Conservation (phyloP, 257 asterid genomes). For the Solanum sparsipilum region DNA sequence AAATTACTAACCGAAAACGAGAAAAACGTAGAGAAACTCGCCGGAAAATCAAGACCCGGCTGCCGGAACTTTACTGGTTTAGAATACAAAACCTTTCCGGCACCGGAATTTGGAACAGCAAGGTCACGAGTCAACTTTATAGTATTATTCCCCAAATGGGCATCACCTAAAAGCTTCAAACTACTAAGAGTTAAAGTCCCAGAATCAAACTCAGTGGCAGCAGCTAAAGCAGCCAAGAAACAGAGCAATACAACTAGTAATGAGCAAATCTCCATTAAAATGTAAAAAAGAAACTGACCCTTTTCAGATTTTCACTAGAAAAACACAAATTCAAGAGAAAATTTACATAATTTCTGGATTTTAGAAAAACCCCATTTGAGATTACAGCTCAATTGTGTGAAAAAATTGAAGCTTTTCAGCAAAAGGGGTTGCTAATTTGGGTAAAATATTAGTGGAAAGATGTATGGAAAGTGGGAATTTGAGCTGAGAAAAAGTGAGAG, state of each 20-base stretch:
- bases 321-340: neutral
- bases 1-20: conserved; percentile 51
- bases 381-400: neutral
- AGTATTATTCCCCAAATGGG: conserved; percentile 61
- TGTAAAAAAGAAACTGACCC: neutral
- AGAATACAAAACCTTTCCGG: conserved; percentile 56
- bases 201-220: conserved; percentile 39
- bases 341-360: neutral
- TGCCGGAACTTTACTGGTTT: conserved; percentile 49
- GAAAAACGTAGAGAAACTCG: conserved; percentile 63
- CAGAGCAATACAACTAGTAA: neutral
- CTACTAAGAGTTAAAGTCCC: conserved; percentile 41
- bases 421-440: neutral
- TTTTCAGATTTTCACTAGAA: neutral
- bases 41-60: conserved; percentile 28
- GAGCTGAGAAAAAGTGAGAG: neutral
- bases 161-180: conserved; percentile 71
- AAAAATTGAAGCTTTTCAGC: neutral
- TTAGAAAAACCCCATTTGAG: neutral
- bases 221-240: neutral
- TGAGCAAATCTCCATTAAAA: neutral
- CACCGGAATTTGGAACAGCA: conserved; percentile 63
- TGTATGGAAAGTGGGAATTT: neutral
- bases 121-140: conserved; percentile 57
- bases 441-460: neutral